Conservation (phyloP, 1,139 yeast genomes). For the Kluyveromyces sp. region DNA sequence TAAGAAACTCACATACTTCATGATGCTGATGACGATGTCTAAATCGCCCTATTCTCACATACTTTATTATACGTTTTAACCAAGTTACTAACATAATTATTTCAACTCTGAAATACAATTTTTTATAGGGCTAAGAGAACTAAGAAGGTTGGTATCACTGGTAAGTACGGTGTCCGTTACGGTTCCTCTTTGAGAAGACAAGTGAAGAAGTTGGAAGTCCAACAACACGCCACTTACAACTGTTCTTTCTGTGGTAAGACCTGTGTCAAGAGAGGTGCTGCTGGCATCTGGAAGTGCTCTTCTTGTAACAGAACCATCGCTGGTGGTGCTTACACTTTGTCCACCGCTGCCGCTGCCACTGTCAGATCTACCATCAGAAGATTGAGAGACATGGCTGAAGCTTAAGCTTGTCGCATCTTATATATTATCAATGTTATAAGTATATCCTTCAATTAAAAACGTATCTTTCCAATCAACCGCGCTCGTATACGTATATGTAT, state of each 20-base stretch:
- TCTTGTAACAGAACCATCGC: slow-evolving; percentile 96
- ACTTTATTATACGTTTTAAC: neutral
- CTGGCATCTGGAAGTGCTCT: slow-evolving; percentile 98
- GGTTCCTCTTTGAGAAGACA: slow-evolving; percentile 99
- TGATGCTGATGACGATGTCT: no score
- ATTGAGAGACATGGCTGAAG: slow-evolving; percentile 99
- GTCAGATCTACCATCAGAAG: slow-evolving; percentile 99
- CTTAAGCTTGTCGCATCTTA: slow-evolving; percentile 41
- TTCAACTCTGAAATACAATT: neutral
- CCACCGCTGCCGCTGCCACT: slow-evolving; percentile 99
- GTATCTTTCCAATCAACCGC: neutral
- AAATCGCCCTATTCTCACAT: no score
- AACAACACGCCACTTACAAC: slow-evolving; percentile 98
- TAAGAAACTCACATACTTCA: no score
- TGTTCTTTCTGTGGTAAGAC: slow-evolving; percentile 99
- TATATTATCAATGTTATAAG: slow-evolving; percentile 3
- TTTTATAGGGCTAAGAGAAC: slow-evolving; percentile 92
- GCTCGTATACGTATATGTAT: neutral
- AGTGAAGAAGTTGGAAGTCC: slow-evolving; percentile 98
- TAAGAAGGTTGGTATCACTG: slow-evolving; percentile 99
- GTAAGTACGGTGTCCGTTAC: slow-evolving; percentile 99
- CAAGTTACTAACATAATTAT: slow-evolving; percentile 8
- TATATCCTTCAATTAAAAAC: slow-evolving; percentile 4
- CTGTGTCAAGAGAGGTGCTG: slow-evolving; percentile 94
- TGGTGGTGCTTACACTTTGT: slow-evolving; percentile 99